Conservation (phyloP, 2,329 filamentous ascomycete genomes). For the Alternaria consortialis region DNA sequence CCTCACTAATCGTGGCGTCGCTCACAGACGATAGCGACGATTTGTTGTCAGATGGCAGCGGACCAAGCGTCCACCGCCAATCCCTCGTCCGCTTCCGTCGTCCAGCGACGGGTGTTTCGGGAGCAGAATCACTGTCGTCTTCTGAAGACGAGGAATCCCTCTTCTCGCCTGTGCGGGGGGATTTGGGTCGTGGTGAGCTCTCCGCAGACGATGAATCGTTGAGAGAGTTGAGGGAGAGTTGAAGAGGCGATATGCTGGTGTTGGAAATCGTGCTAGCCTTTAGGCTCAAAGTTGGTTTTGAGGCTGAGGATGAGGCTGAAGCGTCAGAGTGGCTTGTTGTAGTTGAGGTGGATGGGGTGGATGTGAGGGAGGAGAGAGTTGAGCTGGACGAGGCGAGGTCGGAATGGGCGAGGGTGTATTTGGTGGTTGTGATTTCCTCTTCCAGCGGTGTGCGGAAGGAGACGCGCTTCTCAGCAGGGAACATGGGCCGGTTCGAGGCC, state of each 20-base stretch:
- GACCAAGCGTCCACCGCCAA: slow-evolving; percentile 67
- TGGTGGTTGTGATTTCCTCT: slow-evolving; percentile 66
- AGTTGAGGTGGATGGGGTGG: slow-evolving; percentile 21
- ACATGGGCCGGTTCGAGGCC: slow-evolving; percentile 56
- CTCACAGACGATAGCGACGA: slow-evolving; percentile 35
- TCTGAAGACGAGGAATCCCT: slow-evolving; percentile 56
- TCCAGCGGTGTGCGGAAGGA: slow-evolving; percentile 65
- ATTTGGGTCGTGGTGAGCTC: slow-evolving; percentile 34
- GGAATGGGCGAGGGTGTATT: slow-evolving; percentile 64
- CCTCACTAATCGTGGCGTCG: slow-evolving; percentile 36
- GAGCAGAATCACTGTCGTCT: slow-evolving; percentile 60
- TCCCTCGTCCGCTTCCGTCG: slow-evolving; percentile 63
- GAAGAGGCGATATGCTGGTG: slow-evolving; percentile 25
- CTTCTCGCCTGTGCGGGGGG: slow-evolving; percentile 52
- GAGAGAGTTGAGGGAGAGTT: slow-evolving; percentile 8
- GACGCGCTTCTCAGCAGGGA: slow-evolving; percentile 66
- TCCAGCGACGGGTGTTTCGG: slow-evolving; percentile 63
- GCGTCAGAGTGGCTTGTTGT: slow-evolving; percentile 15
- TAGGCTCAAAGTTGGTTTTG: slow-evolving; percentile 24
- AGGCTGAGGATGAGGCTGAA: slow-evolving; percentile 13
- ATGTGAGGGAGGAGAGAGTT: slow-evolving; percentile 39
- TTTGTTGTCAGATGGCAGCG: slow-evolving; percentile 45
- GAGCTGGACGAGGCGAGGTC: slow-evolving; percentile 60
- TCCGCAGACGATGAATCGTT: slow-evolving; percentile 33
- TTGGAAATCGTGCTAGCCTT: slow-evolving; percentile 22